A percentile compares a stretch with the other conserved stretches of the same genome.
Conservation (phyloP, 176 grass and related monocot genomes). For the Saccharum officinarum region DNA sequence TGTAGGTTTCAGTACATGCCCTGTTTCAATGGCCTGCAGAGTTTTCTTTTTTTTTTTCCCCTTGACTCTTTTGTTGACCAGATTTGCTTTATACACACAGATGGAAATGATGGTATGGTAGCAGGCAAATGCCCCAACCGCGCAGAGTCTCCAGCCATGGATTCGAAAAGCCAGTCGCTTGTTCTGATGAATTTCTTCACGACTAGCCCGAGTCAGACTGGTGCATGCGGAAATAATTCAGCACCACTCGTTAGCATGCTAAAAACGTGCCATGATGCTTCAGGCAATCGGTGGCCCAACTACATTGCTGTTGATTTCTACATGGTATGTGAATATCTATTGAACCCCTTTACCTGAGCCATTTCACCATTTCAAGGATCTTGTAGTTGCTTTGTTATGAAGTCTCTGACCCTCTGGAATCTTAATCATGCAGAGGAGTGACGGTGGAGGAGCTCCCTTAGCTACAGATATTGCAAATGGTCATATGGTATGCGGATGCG, state of each 20-base stretch:
- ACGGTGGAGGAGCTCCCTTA: conserved; percentile 62
- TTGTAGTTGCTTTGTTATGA: not conserved
- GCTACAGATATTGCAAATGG: conserved; percentile 73
- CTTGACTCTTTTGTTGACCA: not conserved
- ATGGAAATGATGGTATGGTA: conserved; percentile 70
- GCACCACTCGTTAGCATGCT: conserved; percentile 79
- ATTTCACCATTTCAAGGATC: not conserved
- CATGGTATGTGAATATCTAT: conserved; percentile 49
- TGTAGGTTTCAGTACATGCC: conserved; percentile 41
- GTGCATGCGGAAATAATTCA: conserved; percentile 67
- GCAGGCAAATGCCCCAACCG: conserved; percentile 68
- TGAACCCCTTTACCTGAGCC: not conserved
- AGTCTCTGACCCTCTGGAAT: not conserved
- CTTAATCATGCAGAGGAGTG: conserved; percentile 42
- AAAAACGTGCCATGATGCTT: conserved; percentile 68
- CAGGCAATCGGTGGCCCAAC: conserved; percentile 89
- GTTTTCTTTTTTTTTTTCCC: not conserved
- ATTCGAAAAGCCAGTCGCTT: conserved; percentile 72
- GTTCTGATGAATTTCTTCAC: conserved; percentile 97
- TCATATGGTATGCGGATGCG: conserved; percentile 67
- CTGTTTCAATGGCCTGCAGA: not conserved
- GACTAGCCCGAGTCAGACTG: conserved; percentile 31
- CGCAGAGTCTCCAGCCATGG: conserved; percentile 70
- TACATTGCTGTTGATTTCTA: conserved; percentile 96
- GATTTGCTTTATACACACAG: conserved; percentile 37